These are phyloP conservation scores for Nyctanthes arbortristis DNA, from an alignment of 257 asterid genomes.

Conservation along the genomic window DNA sequence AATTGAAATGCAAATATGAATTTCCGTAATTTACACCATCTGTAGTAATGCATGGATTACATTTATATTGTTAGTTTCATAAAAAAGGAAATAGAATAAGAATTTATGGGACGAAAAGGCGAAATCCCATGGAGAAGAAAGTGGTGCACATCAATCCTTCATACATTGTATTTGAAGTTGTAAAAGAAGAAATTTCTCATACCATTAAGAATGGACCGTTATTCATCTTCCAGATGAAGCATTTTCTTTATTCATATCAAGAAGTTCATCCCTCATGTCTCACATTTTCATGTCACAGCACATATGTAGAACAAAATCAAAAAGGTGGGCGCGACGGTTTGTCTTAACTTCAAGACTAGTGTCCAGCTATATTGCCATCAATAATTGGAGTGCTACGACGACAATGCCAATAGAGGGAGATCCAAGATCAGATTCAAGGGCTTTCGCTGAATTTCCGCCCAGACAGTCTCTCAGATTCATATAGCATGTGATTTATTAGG, in stretches of 20 bases:
- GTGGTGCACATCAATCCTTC: too few relatives aligned
- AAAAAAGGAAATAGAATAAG: too few relatives aligned
- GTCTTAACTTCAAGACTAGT: not conserved
- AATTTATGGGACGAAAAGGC: too few relatives aligned
- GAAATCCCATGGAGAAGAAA: too few relatives aligned
- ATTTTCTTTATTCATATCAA: not conserved
- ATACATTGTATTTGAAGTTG: too few relatives aligned
- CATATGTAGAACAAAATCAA: not conserved
- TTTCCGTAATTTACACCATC: too few relatives aligned
- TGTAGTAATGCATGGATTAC: too few relatives aligned
- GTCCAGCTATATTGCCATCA: not conserved
- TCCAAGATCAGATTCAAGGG: constrained; percentile 30
- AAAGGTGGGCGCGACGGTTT: not conserved
- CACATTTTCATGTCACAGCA: not conserved
- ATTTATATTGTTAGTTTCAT: too few relatives aligned
- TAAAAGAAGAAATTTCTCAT: too few relatives aligned
- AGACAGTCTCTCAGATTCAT: constrained; percentile 69
- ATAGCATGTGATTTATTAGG: constrained; percentile 84
- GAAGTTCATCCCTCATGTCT: not conserved
- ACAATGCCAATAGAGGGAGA: not conserved
- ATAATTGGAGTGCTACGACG: not conserved
- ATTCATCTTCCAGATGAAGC: not conserved
- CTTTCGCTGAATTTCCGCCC: constrained; percentile 70
- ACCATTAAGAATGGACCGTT: too few relatives aligned
- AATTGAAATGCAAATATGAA: too few relatives aligned